Evolutionary conservation across 345 rosid species (phyloP), one percentile per base, ranked within the genome.

Genomic region (Arabis alpina): DNA sequence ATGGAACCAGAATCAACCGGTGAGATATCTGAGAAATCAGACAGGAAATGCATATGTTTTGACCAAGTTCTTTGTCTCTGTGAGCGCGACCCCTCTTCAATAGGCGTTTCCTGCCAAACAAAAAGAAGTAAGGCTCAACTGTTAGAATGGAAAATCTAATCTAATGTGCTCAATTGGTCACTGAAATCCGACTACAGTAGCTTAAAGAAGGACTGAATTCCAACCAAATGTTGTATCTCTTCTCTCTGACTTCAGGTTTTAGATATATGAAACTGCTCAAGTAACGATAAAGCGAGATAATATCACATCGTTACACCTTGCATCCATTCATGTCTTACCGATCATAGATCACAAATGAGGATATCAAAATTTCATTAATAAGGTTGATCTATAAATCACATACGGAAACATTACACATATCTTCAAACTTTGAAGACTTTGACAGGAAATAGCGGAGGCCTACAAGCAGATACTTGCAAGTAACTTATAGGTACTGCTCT

Each of bases 1-100:
- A 41, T 44, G 3, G 60, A 40, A 61, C 64, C 66, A 67, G 23
- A 73, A 53, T 50, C 61, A 54, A 41, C 63, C 2, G 39, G 66
- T 13, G 69, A 74, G 8, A 43, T 36, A 51, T 49, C 70, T 42
- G 66, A 73, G 60, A 32, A 56, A 30, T 73, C 66, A 41, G 61
- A 73, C 65, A 39, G 32, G 61, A 49, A 57, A 4, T 73, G 64
- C 40, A 40, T 54, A 44, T 47, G 34, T 40, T 54, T 68, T 14
- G 65, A 48, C 30, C 45, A 70, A 19, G 53, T 61, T 54, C 37
- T 68, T 47, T 42, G 64, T 8, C 63, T 54, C 11, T 24, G 65
- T 8, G 27, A 57, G 28, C 23, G 27, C 4, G 48, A 19, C 15
- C 14, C 54, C 30, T 68, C 69, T 47, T 54, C 53, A 13, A 19